A percentile compares a stretch with the other conserved stretches of the same genome.
Evolutionary conservation across 2,329 filamentous ascomycete genomes (phyloP).

Genomic region (Samsoniella hepiali): DNA sequence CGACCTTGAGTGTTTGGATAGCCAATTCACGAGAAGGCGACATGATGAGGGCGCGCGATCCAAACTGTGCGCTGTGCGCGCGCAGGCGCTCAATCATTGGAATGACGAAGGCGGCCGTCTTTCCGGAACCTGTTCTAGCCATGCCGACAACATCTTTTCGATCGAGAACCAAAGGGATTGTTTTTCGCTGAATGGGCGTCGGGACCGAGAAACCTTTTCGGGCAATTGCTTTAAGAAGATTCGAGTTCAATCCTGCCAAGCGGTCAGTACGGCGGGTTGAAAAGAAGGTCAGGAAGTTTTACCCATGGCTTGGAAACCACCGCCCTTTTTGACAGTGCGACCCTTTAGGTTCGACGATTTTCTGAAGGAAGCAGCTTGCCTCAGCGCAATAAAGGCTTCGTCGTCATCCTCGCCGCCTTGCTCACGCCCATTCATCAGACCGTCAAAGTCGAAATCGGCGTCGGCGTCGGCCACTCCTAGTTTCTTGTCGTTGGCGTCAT

Average conservation of each 20-base stretch:
- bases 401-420: constrained; percentile 64
- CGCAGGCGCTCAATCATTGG: constrained; percentile 96
- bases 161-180: constrained; percentile 86
- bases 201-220: constrained; percentile 94
- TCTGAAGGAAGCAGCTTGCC: constrained; percentile 82
- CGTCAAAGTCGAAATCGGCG: constrained; percentile 54
- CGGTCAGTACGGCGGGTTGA: constrained; percentile 3
- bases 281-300: constrained; percentile 20
- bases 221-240: constrained; percentile 84
- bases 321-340: constrained; percentile 86
- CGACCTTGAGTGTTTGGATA: constrained; percentile 90
- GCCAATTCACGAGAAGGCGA: constrained; percentile 93
- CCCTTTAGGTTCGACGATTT: constrained; percentile 81
- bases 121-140: constrained; percentile 97
- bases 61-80: constrained; percentile 80
- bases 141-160: constrained; percentile 97
- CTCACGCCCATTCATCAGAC: constrained; percentile 53
- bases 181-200: constrained; percentile 95
- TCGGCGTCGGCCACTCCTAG: constrained; percentile 31
- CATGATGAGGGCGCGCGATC: constrained; percentile 80
- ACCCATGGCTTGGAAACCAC: constrained; percentile 96
- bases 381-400: constrained; percentile 84
- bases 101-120: constrained; percentile 96
- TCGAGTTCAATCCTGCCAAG: constrained; percentile 64
- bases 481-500: constrained; percentile 47